Conservation (phyloP, 2,329 filamentous ascomycete species). For the Venturia oleaginea region DNA sequence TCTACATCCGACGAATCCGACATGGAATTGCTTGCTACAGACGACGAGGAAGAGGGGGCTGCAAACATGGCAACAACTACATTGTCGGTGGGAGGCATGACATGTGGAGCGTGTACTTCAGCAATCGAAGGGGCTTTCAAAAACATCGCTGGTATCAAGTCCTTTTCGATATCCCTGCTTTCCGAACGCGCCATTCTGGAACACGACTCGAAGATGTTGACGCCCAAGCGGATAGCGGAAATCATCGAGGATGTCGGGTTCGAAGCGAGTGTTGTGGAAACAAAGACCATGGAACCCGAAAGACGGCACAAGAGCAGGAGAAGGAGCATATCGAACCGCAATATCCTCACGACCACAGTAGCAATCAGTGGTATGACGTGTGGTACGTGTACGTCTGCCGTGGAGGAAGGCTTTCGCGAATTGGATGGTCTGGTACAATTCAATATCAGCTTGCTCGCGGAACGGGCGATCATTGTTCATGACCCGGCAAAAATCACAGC, state of each 20-base stretch:
- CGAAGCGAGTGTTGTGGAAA: constrained; percentile 69
- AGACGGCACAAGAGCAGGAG: constrained; percentile 24
- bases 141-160: constrained; percentile 60
- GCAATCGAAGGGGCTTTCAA: constrained; percentile 76
- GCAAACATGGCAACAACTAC: constrained; percentile 53
- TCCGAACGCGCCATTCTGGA: constrained; percentile 80
- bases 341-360: constrained; percentile 64
- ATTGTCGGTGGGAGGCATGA: constrained; percentile 78
- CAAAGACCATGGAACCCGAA: constrained; percentile 35
- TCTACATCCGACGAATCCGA: constrained; percentile 33
- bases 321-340: constrained; percentile 34
- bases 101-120: constrained; percentile 80
- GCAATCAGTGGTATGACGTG: constrained; percentile 96
- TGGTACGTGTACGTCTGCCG: constrained; percentile 86
- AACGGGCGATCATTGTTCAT: constrained; percentile 82
- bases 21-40: constrained; percentile 28
- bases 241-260: constrained; percentile 65
- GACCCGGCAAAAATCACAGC: constrained; percentile 61
- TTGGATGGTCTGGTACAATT: constrained; percentile 75
- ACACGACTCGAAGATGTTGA: constrained; percentile 54
- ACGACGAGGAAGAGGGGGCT: constrained; percentile 25
- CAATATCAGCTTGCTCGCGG: constrained; percentile 89
- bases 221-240: constrained; percentile 45
- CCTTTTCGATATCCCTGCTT: constrained; percentile 73
- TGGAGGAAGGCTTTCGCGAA: constrained; percentile 71